Percentiles rank a stretch among this genome's conserved stretches.
Conservation (phyloP, 176 grass and related monocot species). For the Tillandsia leiboldiana region DNA sequence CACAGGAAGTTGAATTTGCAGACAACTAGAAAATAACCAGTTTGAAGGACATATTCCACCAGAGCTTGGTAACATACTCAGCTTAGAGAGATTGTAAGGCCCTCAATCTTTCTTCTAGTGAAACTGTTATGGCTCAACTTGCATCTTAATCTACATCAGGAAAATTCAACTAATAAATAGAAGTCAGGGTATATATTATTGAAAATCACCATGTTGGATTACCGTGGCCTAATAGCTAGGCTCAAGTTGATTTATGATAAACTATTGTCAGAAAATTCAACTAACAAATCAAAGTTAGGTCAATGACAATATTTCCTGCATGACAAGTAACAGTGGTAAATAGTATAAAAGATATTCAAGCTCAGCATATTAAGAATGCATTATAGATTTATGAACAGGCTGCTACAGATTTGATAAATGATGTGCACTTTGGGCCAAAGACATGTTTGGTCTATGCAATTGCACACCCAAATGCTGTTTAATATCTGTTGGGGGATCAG, state of each 20-base stretch:
- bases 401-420: no score
- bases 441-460: no score
- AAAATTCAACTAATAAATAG: no score
- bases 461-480: not conserved
- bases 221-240: not conserved
- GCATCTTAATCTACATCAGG: no score
- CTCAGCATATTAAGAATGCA: not conserved
- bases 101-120: constrained; percentile 14
- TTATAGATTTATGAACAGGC: no score
- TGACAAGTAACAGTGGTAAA: not conserved
- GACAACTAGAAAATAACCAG: constrained; percentile 55
- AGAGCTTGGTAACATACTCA: constrained; percentile 54
- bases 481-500: not conserved
- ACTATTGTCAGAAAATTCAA: not conserved
- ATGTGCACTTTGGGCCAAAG: no score
- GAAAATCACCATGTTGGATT: not conserved
- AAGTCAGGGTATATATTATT: not conserved
- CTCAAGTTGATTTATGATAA: not conserved
- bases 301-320: not conserved
- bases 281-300: not conserved
- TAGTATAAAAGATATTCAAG: not conserved
- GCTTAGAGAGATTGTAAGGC: constrained; percentile 67
- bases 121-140: not conserved
- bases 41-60: constrained; percentile 59
- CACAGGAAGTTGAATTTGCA: constrained; percentile 22